These are phyloP conservation scores for Stachybotrys chartarum DNA, from an alignment of 2,329 filamentous ascomycete species.

Conservation along the genomic window DNA sequence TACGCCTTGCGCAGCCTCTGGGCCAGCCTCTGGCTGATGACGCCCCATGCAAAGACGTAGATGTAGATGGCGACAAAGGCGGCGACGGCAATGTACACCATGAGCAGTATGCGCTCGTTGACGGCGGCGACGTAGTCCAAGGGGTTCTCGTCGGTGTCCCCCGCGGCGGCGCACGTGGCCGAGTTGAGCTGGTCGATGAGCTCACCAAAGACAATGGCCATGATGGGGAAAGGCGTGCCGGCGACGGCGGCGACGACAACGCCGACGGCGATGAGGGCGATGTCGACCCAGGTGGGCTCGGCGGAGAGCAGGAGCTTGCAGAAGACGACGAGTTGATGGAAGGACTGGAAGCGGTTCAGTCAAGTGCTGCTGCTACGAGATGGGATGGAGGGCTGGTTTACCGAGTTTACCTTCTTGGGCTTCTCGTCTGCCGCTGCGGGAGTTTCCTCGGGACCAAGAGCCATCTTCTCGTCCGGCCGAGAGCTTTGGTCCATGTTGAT, in stretches of 20 bases:
- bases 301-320: slow-evolving; percentile 39
- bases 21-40: slow-evolving; percentile 56
- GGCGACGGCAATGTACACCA: slow-evolving; percentile 58
- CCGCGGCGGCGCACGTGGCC: slow-evolving; percentile 39
- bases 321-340: slow-evolving; percentile 26
- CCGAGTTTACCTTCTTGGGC: not conserved
- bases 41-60: slow-evolving; percentile 56
- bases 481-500: not conserved
- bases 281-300: slow-evolving; percentile 34
- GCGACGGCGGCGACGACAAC: slow-evolving; percentile 43
- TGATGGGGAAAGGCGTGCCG: slow-evolving; percentile 56
- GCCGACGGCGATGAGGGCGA: slow-evolving; percentile 33
- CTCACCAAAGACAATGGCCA: slow-evolving; percentile 58
- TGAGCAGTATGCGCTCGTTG: slow-evolving; percentile 50
- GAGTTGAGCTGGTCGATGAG: slow-evolving; percentile 55
- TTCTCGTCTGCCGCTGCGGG: not conserved
- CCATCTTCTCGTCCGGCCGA: not conserved
- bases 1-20: slow-evolving; percentile 56
- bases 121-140: slow-evolving; percentile 33
- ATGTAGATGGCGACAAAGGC: slow-evolving; percentile 58
- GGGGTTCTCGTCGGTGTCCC: slow-evolving; percentile 12
- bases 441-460: not conserved
- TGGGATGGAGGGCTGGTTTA: not conserved
- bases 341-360: not conserved
- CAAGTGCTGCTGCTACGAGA: not conserved